Conservation (phyloP, 495 filamentous ascomycete species). For the Cladorrhinum samala region DNA sequence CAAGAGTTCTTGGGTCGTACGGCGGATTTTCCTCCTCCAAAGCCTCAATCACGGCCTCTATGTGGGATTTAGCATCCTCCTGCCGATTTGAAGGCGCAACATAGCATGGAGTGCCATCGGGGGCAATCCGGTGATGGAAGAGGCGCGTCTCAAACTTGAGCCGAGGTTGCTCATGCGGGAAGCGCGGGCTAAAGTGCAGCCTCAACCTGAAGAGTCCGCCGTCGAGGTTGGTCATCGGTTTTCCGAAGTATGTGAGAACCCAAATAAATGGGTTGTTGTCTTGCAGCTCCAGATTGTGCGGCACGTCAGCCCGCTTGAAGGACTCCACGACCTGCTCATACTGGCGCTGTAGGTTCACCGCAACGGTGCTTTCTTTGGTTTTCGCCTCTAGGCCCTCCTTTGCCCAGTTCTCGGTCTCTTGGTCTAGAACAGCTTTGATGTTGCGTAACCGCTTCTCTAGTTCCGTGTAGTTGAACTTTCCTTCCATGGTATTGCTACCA, state of each 20-base stretch:
- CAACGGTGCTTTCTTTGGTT: conserved; percentile 63
- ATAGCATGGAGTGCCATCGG: conserved; percentile 77
- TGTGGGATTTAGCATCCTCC: conserved; percentile 77
- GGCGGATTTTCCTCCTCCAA: conserved; percentile 82
- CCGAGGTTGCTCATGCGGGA: conserved; percentile 87
- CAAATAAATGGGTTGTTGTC: conserved; percentile 66
- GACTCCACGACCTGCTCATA: conserved; percentile 74
- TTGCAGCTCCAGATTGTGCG: conserved; percentile 67
- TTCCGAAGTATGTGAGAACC: conserved; percentile 74
- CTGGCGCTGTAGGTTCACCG: conserved; percentile 75
- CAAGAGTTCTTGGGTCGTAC: conserved; percentile 84
- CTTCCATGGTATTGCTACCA: conserved; percentile 74
- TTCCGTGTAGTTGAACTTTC: conserved; percentile 75
- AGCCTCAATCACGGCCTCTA: conserved; percentile 76
- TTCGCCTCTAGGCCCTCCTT: conserved; percentile 57
- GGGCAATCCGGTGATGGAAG: conserved; percentile 83
- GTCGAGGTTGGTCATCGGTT: conserved; percentile 88
- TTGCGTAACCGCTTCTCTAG: conserved; percentile 60
- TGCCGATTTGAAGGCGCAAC: conserved; percentile 51
- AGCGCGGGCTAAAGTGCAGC: conserved; percentile 76
- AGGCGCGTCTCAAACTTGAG: conserved; percentile 73
- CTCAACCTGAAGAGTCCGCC: conserved; percentile 82
- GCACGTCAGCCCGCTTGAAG: conserved; percentile 61
- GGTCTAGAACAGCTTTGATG: conserved; percentile 61
- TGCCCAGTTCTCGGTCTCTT: conserved; percentile 68